Conservation (phyloP, 768 basidiomycete species). For the Phaeotremella skinneri region DNA sequence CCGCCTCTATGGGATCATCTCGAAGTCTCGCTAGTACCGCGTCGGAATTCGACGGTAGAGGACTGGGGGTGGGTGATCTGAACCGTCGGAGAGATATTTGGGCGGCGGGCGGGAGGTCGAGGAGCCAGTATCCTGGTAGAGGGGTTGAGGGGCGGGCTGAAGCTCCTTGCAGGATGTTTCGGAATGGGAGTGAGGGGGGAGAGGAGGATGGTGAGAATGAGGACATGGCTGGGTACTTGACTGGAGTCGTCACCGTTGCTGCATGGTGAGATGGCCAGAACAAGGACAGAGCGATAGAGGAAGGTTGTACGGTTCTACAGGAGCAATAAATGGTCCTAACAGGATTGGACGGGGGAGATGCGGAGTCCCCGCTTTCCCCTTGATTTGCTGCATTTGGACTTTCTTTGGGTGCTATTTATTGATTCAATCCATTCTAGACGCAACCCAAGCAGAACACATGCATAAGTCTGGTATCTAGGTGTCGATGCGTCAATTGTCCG, state of each 20-base stretch:
- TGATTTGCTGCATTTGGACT: neutral
- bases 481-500: slow-evolving; percentile 3
- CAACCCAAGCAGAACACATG: too few species aligned
- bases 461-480: neutral
- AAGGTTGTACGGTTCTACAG: neutral
- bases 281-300: neutral
- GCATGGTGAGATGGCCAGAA: neutral
- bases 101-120: slow-evolving; percentile 20
- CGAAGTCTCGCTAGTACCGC: neutral
- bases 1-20: slow-evolving; percentile 19
- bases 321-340: neutral
- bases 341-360: too few species aligned
- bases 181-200: slow-evolving; percentile 1
- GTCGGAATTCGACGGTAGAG: slow-evolving; percentile 5
- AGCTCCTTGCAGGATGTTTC: neutral
- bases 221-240: too few species aligned
- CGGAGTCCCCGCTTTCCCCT: neutral
- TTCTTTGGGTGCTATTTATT: neutral
- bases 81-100: slow-evolving; percentile 18
- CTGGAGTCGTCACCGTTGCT: neutral
- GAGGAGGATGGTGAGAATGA: too few species aligned
- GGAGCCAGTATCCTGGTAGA: slow-evolving; percentile 25
- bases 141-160: neutral
- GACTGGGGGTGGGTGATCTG: neutral
- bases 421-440: too few species aligned